Conservation (phyloP, 257 asterid genomes). For the Cruciata laevipes region DNA sequence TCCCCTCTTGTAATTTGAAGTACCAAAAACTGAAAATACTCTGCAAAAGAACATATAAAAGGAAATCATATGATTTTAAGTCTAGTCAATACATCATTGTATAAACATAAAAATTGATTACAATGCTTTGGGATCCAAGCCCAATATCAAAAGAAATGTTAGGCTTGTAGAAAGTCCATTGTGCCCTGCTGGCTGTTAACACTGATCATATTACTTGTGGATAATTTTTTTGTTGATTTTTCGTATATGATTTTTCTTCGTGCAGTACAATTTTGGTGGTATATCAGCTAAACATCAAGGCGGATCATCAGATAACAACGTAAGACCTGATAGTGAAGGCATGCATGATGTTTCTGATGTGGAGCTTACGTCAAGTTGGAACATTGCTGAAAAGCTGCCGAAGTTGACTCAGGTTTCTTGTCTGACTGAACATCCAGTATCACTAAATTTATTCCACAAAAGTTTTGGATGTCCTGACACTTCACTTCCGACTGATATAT, state of each 20-base stretch:
- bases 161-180: background rate
- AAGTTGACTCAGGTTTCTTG: slow-evolving; percentile 65
- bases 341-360: slow-evolving; percentile 43
- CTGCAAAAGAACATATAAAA: background rate
- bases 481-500: background rate
- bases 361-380: slow-evolving; percentile 83
- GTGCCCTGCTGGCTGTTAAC: background rate
- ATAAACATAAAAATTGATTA: background rate
- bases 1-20: background rate
- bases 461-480: background rate
- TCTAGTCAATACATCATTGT: background rate
- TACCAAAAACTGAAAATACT: background rate
- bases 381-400: slow-evolving; percentile 68
- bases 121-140: background rate
- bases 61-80: background rate
- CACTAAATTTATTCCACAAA: background rate
- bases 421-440: background rate
- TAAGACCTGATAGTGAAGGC: slow-evolving; percentile 32
- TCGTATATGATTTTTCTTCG: slow-evolving; percentile 7
- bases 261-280: slow-evolving; percentile 92
- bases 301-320: slow-evolving; percentile 40
- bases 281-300: slow-evolving; percentile 63
- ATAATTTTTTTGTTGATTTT: slow-evolving; percentile 4
- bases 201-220: background rate
- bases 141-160: background rate